A percentile compares a stretch with the other conserved stretches of the same genome.
phyloP scores from a whole-genome alignment of 1,139 yeast genomes.

The Sugiyamaella paludigena region DNA sequence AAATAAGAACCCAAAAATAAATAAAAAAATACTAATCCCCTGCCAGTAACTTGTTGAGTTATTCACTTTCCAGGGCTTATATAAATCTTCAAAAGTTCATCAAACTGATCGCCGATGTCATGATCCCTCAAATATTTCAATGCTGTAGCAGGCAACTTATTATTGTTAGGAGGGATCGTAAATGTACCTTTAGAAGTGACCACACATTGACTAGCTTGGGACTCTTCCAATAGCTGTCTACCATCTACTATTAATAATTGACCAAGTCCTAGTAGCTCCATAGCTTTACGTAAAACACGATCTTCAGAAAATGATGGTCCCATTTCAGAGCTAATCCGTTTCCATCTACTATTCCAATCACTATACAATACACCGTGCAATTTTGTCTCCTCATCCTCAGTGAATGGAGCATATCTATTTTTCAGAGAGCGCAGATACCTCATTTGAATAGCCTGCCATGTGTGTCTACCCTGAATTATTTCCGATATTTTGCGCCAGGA shows the following conservation, averaged over 20 bases:
- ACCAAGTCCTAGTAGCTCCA: constrained; percentile 8
- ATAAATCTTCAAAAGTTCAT: constrained; percentile 12
- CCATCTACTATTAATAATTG: not conserved
- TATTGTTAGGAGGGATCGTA: constrained; percentile 5
- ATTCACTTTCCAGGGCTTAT: constrained; percentile 6
- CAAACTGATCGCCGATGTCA: constrained; percentile 1
- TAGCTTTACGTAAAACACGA: constrained; percentile 7
- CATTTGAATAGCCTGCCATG: constrained; percentile 48
- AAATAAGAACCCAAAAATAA: too few relatives aligned
- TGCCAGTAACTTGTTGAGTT: too few relatives aligned
- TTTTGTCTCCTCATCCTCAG: constrained; percentile 35
- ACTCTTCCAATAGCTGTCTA: not conserved
- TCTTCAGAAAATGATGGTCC: constrained; percentile 29
- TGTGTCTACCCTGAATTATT: constrained; percentile 35
- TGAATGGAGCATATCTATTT: constrained; percentile 37
- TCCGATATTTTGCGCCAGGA: constrained; percentile 43
- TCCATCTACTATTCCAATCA: constrained; percentile 46
- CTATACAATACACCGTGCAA: constrained; percentile 34
- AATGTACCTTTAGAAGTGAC: constrained; percentile 1
- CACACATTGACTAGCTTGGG: not conserved
- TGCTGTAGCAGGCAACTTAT: constrained; percentile 6
- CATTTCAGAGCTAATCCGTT: constrained; percentile 35
- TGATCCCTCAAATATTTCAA: not conserved
- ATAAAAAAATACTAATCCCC: too few relatives aligned
- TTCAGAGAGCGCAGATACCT: constrained; percentile 43